Evolutionary conservation across 129 eudicot genomes (phyloP).

Genomic region (Smallanthus sonchifolius): DNA sequence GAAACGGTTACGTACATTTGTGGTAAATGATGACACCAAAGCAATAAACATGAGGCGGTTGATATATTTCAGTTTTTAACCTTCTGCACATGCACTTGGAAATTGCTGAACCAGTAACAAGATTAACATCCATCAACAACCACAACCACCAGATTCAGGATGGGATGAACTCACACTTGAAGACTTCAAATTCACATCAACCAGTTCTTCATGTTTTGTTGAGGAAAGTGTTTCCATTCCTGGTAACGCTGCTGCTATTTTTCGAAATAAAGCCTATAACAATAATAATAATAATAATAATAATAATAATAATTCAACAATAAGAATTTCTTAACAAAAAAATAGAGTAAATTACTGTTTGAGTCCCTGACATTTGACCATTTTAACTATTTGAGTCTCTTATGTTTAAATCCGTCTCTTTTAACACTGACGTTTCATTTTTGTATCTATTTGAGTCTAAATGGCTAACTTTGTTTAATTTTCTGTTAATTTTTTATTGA

Average conservation of each 20-base stretch:
- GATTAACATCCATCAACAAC: slow-evolving; percentile 23
- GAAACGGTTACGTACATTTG: slow-evolving; percentile 24
- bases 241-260: slow-evolving; percentile 65
- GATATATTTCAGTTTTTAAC: slow-evolving; percentile 5
- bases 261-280: slow-evolving; percentile 51
- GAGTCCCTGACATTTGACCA: too few relatives aligned
- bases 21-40: slow-evolving; percentile 12
- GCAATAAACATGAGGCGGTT: slow-evolving; percentile 6
- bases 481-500: too few relatives aligned
- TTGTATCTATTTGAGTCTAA: too few relatives aligned
- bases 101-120: slow-evolving; percentile 5
- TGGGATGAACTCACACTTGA: slow-evolving; percentile 30
- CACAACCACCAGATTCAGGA: slow-evolving; percentile 44
- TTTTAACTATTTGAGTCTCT: too few relatives aligned
- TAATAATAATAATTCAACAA: neutral
- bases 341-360: too few relatives aligned
- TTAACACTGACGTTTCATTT: too few relatives aligned
- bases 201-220: slow-evolving; percentile 62
- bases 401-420: too few relatives aligned
- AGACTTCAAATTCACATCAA: slow-evolving; percentile 56
- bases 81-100: slow-evolving; percentile 8
- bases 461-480: too few relatives aligned
- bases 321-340: neutral
- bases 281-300: neutral
- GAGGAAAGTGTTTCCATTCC: slow-evolving; percentile 73